Evolutionary conservation across 2,329 filamentous ascomycete genomes (phyloP), one percentile per base, ranked within the genome.

Genomic region (Alternaria conjuncta): DNA sequence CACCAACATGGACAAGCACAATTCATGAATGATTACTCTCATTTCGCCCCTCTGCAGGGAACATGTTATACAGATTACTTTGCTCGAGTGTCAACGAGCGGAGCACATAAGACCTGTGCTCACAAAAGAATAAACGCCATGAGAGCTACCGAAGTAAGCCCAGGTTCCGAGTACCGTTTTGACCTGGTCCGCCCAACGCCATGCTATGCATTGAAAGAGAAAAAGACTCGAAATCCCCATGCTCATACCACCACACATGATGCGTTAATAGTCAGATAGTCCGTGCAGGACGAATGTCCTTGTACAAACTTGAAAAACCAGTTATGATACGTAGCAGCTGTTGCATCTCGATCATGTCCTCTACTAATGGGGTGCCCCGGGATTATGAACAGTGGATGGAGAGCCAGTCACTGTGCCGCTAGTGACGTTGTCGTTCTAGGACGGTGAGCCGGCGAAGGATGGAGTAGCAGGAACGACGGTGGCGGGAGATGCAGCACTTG

Each of bases 401-500:
- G 36, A 41, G 36, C 4, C 36, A 41, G 36, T 41, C 43, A 25
- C 11, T 18, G 18, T 13, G 7, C 7, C 23, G n/a, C 36, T 41
- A 41, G 15, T 15, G n/a, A 41, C 36, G n/a, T 41, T 18, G 36
- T 28, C 11, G 43, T 36, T 43, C 25, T 54, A 62, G 12, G 60
- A 54, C 18, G 60, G 60, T 8, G 60, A 62, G 21, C 64, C 68
- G 5, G 68, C 68, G 36, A 70, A 70, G 20, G 64, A 65, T 15
- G 68, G 62, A 2, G 68, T 70, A 43, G 68, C 57, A 20, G 64
- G 57, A 20, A 61, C 55, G 23, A 59, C 53, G 2, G 61, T 63
- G 28, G 44, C 64, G 10, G 76, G 76, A 26, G 72, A 74, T 11
- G 75, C 73, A 50, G 75, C 74, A 44, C 65, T 70, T 8, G 76